Percentiles rank a stretch among this genome's conserved stretches.
Conservation (phyloP, 169 alveolate genomes). For the Amoebophrya sp. region DNA sequence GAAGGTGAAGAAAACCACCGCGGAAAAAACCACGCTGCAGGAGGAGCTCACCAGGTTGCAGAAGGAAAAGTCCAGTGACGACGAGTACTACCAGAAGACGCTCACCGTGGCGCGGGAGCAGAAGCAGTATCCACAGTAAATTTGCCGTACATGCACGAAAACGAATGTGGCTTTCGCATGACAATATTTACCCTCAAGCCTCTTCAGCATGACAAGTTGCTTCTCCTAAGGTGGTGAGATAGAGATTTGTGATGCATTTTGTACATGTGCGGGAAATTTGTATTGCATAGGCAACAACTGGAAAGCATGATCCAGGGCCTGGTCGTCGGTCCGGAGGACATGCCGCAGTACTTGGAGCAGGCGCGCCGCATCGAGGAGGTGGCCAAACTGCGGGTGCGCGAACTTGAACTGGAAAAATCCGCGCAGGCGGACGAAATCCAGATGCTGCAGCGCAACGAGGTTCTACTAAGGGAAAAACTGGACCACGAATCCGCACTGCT, state of each 20-base stretch:
- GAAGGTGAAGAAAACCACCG: background rate
- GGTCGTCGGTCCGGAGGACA: background rate
- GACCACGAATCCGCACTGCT: too few species aligned
- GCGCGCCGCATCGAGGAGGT: background rate
- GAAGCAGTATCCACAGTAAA: too few species aligned
- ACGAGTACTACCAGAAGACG: background rate
- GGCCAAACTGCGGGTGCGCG: background rate
- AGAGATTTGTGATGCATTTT: too few species aligned
- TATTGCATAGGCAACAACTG: too few species aligned
- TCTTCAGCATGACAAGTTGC: too few species aligned
- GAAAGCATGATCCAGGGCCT: background rate
- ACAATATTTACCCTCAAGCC: too few species aligned
- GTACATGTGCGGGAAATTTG: too few species aligned
- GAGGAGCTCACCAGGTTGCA: background rate
- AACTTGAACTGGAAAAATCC: background rate
- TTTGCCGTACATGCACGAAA: too few species aligned
- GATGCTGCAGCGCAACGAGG: background rate
- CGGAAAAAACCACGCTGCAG: background rate
- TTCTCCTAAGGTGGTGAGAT: too few species aligned
- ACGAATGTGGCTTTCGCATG: too few species aligned
- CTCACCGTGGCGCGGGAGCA: background rate
- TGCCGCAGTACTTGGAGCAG: background rate
- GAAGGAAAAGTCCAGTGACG: background rate
- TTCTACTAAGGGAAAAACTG: too few species aligned
- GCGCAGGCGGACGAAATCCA: background rate